Percentiles rank a stretch among this genome's conserved stretches.
Evolutionary conservation across 2,329 filamentous ascomycete species (phyloP).

Genomic region (Aspergillus fumigatiaffinis): DNA sequence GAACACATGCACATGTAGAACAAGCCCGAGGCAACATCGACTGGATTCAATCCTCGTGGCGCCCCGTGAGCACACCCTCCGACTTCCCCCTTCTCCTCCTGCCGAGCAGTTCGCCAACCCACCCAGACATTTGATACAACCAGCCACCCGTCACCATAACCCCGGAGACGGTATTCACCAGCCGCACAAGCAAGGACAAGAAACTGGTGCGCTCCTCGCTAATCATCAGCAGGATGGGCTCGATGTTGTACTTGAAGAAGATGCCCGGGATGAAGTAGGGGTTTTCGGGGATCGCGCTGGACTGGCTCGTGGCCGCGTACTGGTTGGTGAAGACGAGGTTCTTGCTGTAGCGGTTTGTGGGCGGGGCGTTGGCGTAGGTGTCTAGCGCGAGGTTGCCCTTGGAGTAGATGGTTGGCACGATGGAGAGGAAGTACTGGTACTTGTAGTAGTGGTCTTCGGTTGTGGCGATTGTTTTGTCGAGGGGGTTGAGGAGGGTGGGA

Average conservation of each 20-base stretch:
- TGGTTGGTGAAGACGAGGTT: conserved; percentile 87
- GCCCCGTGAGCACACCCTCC: conserved; percentile 49
- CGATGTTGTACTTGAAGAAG: conserved; percentile 99
- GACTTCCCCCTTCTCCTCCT: conserved; percentile 33
- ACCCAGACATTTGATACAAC: conserved; percentile 81
- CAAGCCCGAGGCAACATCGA: not conserved
- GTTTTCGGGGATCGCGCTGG: conserved; percentile 58
- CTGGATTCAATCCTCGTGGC: conserved; percentile 23
- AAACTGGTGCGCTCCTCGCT: conserved; percentile 75
- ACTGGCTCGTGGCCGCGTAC: conserved; percentile 93
- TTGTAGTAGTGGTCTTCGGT: conserved; percentile 82
- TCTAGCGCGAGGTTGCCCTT: conserved; percentile 46
- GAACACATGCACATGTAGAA: not conserved
- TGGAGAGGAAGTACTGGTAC: conserved; percentile 94
- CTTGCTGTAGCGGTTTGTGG: conserved; percentile 32
- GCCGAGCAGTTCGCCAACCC: conserved; percentile 55
- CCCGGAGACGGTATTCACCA: conserved; percentile 87
- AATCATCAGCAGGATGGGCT: conserved; percentile 84
- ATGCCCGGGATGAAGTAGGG: conserved; percentile 69
- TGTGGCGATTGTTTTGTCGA: conserved; percentile 80
- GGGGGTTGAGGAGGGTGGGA: conserved; percentile 85
- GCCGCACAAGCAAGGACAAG: conserved; percentile 69
- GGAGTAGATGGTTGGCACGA: conserved; percentile 92
- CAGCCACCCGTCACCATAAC: conserved; percentile 92
- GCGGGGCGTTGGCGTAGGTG: conserved; percentile 36